A percentile compares a stretch with the other conserved stretches of the same genome.
These are phyloP conservation scores for Wickerhamiella azyma DNA, from an alignment of 805 yeast genomes.

Conservation along the genomic window DNA sequence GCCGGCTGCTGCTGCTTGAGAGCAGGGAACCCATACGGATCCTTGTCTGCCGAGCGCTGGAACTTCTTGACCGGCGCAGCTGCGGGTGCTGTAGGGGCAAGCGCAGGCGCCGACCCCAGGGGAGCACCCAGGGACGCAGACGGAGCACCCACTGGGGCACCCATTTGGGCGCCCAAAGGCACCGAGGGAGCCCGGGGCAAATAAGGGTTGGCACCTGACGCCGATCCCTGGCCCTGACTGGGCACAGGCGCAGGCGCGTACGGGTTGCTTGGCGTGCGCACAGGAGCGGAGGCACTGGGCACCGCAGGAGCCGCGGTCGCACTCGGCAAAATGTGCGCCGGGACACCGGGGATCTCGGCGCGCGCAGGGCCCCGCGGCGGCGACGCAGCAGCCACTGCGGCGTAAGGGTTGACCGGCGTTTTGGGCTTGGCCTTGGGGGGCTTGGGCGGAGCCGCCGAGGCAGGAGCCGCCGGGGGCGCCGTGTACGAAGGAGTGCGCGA, in stretches of 20 bases:
- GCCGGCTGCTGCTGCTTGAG: neutral
- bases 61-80: neutral
- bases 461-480: neutral
- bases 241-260: slow-evolving; percentile 1
- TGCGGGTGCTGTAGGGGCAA: neutral
- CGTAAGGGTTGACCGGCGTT: slow-evolving; percentile 9
- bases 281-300: neutral
- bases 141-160: no score
- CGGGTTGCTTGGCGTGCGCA: slow-evolving; percentile 3
- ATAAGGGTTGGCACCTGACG: no score
- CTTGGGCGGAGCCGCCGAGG: slow-evolving; percentile 12
- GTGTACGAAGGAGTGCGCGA: neutral
- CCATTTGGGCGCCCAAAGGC: no score
- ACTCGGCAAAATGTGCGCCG: slow-evolving; percentile 1
- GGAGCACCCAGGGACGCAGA: neutral
- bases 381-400: neutral
- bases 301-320: neutral
- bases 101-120: neutral
- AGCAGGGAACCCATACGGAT: slow-evolving; percentile 4
- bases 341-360: slow-evolving; percentile 9
- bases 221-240: no score
- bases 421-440: neutral
- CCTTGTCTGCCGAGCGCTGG: neutral
- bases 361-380: slow-evolving; percentile 10
- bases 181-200: no score